Evolutionary conservation across 371 early-diverging fungal species (phyloP).

Genomic region (Encephalitozoon intestinalis): DNA sequence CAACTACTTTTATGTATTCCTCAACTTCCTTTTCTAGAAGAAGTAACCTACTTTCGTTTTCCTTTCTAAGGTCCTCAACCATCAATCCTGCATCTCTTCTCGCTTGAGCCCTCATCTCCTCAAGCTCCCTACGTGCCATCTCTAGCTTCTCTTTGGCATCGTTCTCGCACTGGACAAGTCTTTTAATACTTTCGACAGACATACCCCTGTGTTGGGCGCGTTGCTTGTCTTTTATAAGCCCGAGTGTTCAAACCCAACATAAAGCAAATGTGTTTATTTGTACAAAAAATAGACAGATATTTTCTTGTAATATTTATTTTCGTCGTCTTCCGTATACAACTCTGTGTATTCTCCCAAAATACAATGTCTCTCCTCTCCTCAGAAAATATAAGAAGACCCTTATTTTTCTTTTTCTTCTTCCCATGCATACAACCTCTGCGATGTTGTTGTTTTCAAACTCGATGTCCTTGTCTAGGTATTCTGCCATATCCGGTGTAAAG

Average conservation of each 20-base stretch:
- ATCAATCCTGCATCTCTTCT: constrained; percentile 23
- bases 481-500: not conserved
- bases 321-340: not conserved
- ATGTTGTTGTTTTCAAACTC: not conserved
- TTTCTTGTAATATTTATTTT: not conserved
- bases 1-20: constrained; percentile 10
- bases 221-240: constrained; percentile 33
- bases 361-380: not conserved
- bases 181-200: constrained; percentile 43
- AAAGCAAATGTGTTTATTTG: constrained; percentile 1
- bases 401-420: not conserved
- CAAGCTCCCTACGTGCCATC: not conserved
- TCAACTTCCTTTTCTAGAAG: constrained; percentile 2
- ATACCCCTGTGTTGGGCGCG: constrained; percentile 38
- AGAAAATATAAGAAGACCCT: not conserved
- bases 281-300: not conserved
- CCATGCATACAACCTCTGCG: not conserved
- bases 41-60: not conserved
- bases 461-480: not conserved
- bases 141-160: constrained; percentile 32
- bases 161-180: constrained; percentile 38
- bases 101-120: constrained; percentile 33
- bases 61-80: not conserved
- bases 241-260: constrained; percentile 31
- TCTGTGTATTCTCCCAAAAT: not conserved